Base-by-base conservation (phyloP, 2,329 filamentous ascomycete species). In the Epichloe scottii region DNA sequence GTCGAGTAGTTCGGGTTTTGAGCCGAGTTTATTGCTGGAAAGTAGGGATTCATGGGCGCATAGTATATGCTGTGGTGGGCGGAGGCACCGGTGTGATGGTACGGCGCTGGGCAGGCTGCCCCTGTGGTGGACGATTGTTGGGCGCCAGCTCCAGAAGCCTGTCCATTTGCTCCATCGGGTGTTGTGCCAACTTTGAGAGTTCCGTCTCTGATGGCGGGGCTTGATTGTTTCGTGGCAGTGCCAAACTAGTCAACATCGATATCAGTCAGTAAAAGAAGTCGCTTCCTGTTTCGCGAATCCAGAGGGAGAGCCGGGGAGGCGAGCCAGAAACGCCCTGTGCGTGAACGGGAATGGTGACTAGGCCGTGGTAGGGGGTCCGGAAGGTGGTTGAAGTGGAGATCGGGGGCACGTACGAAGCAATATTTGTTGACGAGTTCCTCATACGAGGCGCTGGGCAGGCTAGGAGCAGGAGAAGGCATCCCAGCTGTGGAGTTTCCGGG, bases 371-470 rank as follows among this genome's bases (percentile, higher is more conserved):
- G 56, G 51, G 56, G 38, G 12, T 54, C 50, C 55, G 55, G 43
- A 48, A 58, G 57, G 60, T 43, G 40, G 21, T 57, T 61, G 62
- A 60, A 58, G 52, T 61, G 60, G 49, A 62, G 58, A 59, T 66
- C 65, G 58, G 68, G 69, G 64, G 78, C 78, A 95, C 91, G 82
- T 91, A 96, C 91, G 81, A 97, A 98, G 78, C 93, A 98, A 77
- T 95, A 98, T 75, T 95, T 96, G 75, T 95, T 90, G 68, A 98
- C 86, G 58, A 98, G 79, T 71, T 98, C 93, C 71, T 94, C 88
- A 68, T 98, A 97, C 54, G 91, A 90, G 54, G 88, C 83, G 57
- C 89, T 94, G 54, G 90, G 81, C 58, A 95, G 84, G 62, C 69
- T 54, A 5, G 53, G 47, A 23, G 53, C 53, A n/a, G 50, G 58